Conservation (phyloP, 2,329 filamentous ascomycete species). For the Pseudohalonectria lignicola region DNA sequence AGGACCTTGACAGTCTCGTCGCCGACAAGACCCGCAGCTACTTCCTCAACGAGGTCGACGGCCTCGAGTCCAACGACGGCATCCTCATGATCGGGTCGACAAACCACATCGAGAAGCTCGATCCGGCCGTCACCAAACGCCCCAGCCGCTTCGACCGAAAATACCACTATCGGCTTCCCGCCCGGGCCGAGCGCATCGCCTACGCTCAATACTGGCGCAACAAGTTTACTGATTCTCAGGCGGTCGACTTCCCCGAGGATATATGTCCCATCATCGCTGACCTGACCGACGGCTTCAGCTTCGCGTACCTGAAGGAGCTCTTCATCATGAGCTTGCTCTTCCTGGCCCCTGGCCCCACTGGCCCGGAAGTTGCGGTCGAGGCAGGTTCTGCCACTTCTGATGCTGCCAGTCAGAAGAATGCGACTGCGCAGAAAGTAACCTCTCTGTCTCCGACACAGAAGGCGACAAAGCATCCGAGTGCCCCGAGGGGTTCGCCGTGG, state of each 20-base stretch:
- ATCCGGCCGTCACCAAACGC: slow-evolving; percentile 41
- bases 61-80: slow-evolving; percentile 45
- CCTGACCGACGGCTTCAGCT: slow-evolving; percentile 8
- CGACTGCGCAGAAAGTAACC: too few relatives aligned
- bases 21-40: slow-evolving; percentile 36
- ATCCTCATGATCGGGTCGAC: slow-evolving; percentile 45
- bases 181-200: slow-evolving; percentile 27
- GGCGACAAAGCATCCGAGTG: too few relatives aligned
- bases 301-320: slow-evolving; percentile 9
- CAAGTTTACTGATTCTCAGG: slow-evolving; percentile 12
- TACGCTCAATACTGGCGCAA: slow-evolving; percentile 40
- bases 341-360: neutral
- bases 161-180: slow-evolving; percentile 38
- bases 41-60: slow-evolving; percentile 51
- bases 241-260: slow-evolving; percentile 7
- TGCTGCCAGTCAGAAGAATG: too few relatives aligned
- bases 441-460: too few relatives aligned
- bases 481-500: too few relatives aligned
- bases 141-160: slow-evolving; percentile 45
- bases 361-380: too few relatives aligned
- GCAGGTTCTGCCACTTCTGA: too few relatives aligned
- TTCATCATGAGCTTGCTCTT: slow-evolving; percentile 6
- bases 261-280: slow-evolving; percentile 6
- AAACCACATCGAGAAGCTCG: slow-evolving; percentile 40
- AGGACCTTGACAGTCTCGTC: slow-evolving; percentile 47